These are phyloP conservation scores for Pseudocercospora crystallina DNA, from an alignment of 2,329 filamentous ascomycete species.

Conservation along the genomic window DNA sequence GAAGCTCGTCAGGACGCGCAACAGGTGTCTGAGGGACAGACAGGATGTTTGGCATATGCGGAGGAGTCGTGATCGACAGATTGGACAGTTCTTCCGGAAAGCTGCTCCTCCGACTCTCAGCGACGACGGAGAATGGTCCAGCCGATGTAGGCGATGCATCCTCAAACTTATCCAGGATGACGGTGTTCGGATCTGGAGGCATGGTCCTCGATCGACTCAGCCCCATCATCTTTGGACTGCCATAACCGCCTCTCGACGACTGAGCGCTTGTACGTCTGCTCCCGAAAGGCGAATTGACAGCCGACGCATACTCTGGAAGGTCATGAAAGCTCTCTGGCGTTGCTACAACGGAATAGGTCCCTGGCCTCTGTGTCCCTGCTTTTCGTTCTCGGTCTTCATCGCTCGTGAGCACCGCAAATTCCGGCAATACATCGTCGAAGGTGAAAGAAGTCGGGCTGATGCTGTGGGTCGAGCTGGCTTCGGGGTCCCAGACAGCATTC, in stretches of 20 bases:
- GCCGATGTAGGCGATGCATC: slow-evolving; percentile 34
- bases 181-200: slow-evolving; percentile 47
- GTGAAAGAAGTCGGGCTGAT: not conserved
- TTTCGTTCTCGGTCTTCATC: slow-evolving; percentile 61
- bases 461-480: slow-evolving; percentile 10
- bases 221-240: slow-evolving; percentile 3
- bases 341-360: slow-evolving; percentile 57
- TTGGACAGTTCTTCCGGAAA: slow-evolving; percentile 25
- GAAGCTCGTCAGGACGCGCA: slow-evolving; percentile 20
- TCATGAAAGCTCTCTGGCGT: slow-evolving; percentile 56
- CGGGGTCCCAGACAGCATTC: slow-evolving; percentile 55
- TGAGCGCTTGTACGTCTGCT: slow-evolving; percentile 32
- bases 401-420: slow-evolving; percentile 53
- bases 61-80: slow-evolving; percentile 25
- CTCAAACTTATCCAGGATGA: slow-evolving; percentile 53
- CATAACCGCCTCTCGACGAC: slow-evolving; percentile 19
- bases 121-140: slow-evolving; percentile 5
- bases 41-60: slow-evolving; percentile 11
- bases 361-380: slow-evolving; percentile 51
- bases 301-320: slow-evolving; percentile 50
- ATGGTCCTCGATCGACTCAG: slow-evolving; percentile 15
- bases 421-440: slow-evolving; percentile 53
- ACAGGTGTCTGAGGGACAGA: slow-evolving; percentile 17
- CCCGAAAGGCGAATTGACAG: slow-evolving; percentile 25
- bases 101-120: slow-evolving; percentile 13